Conservation (phyloP, 306 rosid genomes). For the Gynostemma pentaphyllum region DNA sequence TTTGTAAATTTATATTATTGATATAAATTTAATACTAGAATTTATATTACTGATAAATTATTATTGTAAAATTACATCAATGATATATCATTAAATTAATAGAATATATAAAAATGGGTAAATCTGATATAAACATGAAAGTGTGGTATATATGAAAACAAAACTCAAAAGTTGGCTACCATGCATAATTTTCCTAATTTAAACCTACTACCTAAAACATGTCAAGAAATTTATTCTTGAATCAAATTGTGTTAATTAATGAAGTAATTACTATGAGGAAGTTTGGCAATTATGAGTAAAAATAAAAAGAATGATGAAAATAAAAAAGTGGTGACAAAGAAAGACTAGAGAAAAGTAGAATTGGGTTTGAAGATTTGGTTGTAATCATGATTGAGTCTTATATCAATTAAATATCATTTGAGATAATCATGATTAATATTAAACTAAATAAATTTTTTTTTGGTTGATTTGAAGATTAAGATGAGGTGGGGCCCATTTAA, state of each 20-base stretch:
- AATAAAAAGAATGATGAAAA: neutral
- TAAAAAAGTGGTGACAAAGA: neutral
- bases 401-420: neutral
- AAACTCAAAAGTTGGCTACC: too few species aligned
- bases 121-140: too few species aligned
- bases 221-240: neutral
- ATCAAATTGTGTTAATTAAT: neutral
- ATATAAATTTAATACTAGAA: too few species aligned
- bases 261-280: neutral
- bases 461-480: neutral
- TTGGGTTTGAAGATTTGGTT: constrained; percentile 8
- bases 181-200: too few species aligned
- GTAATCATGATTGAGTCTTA: neutral
- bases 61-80: too few species aligned
- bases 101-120: too few species aligned
- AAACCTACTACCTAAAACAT: neutral
- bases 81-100: too few species aligned
- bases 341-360: neutral
- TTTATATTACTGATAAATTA: too few species aligned
- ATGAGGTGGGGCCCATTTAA: neutral
- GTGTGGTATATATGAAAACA: too few species aligned
- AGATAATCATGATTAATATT: neutral
- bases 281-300: neutral
- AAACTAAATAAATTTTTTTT: neutral
- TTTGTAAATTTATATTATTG: too few species aligned